Evolutionary conservation across 2,329 filamentous ascomycete genomes (phyloP).

Genomic region (Zymoseptoria tritici): DNA sequence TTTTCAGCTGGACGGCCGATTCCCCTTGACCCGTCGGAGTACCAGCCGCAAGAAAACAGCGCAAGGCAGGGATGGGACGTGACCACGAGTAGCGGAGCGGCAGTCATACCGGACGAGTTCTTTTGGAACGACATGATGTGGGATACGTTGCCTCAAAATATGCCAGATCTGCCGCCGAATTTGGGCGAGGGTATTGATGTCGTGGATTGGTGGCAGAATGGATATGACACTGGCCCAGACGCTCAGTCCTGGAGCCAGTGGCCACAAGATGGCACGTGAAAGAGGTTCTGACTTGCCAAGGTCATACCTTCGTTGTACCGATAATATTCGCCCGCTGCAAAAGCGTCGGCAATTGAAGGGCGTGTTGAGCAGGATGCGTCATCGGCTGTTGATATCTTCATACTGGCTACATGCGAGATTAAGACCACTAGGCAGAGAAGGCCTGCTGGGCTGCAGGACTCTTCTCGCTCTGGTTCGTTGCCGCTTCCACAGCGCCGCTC

Average conservation of each 20-base stretch:
- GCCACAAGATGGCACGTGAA: background rate
- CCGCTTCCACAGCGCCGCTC: background rate
- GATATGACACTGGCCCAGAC: background rate
- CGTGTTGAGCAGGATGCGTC: no score
- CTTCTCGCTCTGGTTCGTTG: background rate
- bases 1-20: background rate
- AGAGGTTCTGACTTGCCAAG: background rate
- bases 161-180: conserved; percentile 7
- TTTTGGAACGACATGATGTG: conserved; percentile 21
- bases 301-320: no score
- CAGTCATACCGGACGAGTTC: conserved; percentile 9
- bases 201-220: conserved; percentile 12
- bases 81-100: conserved; percentile 9
- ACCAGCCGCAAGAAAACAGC: background rate
- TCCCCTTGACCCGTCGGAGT: background rate
- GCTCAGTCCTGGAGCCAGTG: conserved; percentile 12
- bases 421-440: background rate
- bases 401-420: background rate
- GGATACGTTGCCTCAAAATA: conserved; percentile 13
- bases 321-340: no score
- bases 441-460: background rate
- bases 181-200: conserved; percentile 6
- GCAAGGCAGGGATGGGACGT: conserved; percentile 1
- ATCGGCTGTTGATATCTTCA: background rate
- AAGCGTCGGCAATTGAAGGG: no score